phyloP scores from a whole-genome alignment of 139 green algal genomes.

The Monoraphidium neglectum region DNA sequence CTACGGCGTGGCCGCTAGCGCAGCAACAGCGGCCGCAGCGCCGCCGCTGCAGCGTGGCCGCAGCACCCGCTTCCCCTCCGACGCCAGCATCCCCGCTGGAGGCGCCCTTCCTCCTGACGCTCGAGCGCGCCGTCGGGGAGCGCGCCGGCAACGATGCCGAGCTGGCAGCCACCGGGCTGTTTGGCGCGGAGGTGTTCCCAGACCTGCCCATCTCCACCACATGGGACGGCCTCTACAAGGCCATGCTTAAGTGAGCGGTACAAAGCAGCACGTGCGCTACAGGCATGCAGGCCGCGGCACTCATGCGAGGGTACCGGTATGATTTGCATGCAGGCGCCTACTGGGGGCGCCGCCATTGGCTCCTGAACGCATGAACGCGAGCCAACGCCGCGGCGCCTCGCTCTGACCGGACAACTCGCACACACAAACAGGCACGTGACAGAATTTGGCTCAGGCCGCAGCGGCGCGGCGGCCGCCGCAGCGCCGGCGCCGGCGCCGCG shows the following conservation, averaged over 20 bases:
- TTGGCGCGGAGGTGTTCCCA: slow-evolving; percentile 64
- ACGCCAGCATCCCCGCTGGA: neutral
- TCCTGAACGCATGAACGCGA: too few relatives aligned
- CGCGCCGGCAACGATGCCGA: slow-evolving; percentile 39
- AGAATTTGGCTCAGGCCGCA: neutral
- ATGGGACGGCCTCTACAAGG: slow-evolving; percentile 48
- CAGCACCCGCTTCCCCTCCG: neutral
- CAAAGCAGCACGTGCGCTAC: too few relatives aligned
- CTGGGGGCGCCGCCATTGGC: too few relatives aligned
- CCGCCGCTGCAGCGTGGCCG: neutral
- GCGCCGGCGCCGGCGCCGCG: neutral
- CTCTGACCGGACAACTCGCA: too few relatives aligned
- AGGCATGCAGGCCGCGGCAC: too few relatives aligned
- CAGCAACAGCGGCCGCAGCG: slow-evolving; percentile 4
- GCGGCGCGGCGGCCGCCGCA: neutral
- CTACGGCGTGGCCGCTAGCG: neutral
- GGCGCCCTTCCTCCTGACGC: slow-evolving; percentile 21
- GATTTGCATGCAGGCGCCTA: too few relatives aligned
- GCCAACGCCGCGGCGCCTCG: too few relatives aligned
- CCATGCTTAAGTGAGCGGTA: neutral
- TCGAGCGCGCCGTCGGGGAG: slow-evolving; percentile 44
- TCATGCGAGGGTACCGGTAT: too few relatives aligned
- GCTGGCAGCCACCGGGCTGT: slow-evolving; percentile 57
- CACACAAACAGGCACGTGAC: too few relatives aligned
- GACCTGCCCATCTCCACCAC: slow-evolving; percentile 69